phyloP scores from a whole-genome alignment of 2,329 filamentous ascomycete genomes.

The Aspergillus transmontanensis region DNA sequence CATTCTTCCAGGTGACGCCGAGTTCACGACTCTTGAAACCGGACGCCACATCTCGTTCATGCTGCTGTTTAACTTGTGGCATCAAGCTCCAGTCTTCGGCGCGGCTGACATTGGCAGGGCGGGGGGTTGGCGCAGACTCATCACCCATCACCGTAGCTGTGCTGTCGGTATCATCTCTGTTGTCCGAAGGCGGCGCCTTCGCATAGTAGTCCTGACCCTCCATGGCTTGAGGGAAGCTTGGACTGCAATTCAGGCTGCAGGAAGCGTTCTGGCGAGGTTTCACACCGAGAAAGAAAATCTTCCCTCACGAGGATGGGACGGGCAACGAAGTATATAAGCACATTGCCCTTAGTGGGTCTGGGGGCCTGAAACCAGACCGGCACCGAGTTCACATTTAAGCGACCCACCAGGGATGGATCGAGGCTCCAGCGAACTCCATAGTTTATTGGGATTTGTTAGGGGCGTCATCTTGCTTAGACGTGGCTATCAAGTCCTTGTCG shows the following conservation, averaged over 20 bases:
- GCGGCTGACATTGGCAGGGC: conserved; percentile 13
- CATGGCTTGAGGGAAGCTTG: conserved; percentile 12
- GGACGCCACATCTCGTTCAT: conserved; percentile 49
- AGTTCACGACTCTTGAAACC: conserved; percentile 55
- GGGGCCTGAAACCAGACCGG: conserved; percentile 3
- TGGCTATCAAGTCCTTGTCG: not conserved
- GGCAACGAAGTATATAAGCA: conserved; percentile 17
- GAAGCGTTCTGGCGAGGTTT: not conserved
- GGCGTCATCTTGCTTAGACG: not conserved
- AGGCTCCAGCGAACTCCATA: not conserved
- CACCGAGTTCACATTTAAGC: conserved; percentile 6
- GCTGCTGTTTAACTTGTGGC: conserved; percentile 49
- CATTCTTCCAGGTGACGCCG: conserved; percentile 66
- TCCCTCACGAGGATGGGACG: conserved; percentile 1
- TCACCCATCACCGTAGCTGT: conserved; percentile 30
- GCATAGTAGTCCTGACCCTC: conserved; percentile 13
- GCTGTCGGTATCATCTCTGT: conserved; percentile 31
- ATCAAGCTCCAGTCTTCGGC: conserved; percentile 54
- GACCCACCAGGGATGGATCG: conserved; percentile 9
- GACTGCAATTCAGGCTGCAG: conserved; percentile 2
- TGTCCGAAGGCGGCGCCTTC: conserved; percentile 13
- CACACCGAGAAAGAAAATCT: not conserved
- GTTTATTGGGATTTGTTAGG: not conserved
- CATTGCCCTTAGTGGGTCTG: conserved; percentile 9
- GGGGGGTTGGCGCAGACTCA: conserved; percentile 19